Evolutionary conservation across 805 yeast genomes (phyloP).

Genomic region (Saccharomycopsis sp.): DNA sequence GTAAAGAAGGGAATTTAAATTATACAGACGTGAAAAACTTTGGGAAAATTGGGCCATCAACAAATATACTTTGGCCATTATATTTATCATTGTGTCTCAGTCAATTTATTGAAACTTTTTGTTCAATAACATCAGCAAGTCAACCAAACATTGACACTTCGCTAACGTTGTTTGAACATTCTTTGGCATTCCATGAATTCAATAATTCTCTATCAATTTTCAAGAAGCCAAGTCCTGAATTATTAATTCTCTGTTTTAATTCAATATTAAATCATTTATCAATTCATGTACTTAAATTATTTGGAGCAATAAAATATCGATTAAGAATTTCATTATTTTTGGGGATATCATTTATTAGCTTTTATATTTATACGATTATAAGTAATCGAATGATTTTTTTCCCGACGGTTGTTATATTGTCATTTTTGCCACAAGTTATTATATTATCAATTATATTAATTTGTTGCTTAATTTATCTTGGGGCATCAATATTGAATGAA

Average conservation of each 20-base stretch:
- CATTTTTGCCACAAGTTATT: slow-evolving; percentile 61
- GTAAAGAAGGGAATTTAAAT: slow-evolving; percentile 1
- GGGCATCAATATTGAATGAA: slow-evolving; percentile 53
- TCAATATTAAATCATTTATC: slow-evolving; percentile 52
- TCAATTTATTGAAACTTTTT: slow-evolving; percentile 60
- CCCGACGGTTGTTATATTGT: slow-evolving; percentile 50
- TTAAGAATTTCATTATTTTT: slow-evolving; percentile 56
- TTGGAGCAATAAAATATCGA: slow-evolving; percentile 46
- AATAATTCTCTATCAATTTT: slow-evolving; percentile 34
- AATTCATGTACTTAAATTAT: slow-evolving; percentile 56
- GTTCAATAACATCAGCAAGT: slow-evolving; percentile 49
- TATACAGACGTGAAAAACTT: not conserved
- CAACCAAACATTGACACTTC: slow-evolving; percentile 59
- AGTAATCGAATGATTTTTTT: slow-evolving; percentile 38
- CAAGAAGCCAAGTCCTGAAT: slow-evolving; percentile 45
- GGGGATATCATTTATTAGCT: slow-evolving; percentile 46
- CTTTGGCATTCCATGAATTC: slow-evolving; percentile 67
- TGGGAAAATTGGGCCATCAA: slow-evolving; percentile 38
- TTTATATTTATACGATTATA: slow-evolving; percentile 36
- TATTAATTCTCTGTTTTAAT: slow-evolving; percentile 44
- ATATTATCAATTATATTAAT: slow-evolving; percentile 42
- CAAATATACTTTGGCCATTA: slow-evolving; percentile 49
- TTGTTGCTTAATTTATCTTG: slow-evolving; percentile 45
- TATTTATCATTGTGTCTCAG: slow-evolving; percentile 53
- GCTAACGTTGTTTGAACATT: slow-evolving; percentile 66